Evolutionary conservation across 495 filamentous ascomycete genomes (phyloP).

Genomic region (Jackrogersella minutella): DNA sequence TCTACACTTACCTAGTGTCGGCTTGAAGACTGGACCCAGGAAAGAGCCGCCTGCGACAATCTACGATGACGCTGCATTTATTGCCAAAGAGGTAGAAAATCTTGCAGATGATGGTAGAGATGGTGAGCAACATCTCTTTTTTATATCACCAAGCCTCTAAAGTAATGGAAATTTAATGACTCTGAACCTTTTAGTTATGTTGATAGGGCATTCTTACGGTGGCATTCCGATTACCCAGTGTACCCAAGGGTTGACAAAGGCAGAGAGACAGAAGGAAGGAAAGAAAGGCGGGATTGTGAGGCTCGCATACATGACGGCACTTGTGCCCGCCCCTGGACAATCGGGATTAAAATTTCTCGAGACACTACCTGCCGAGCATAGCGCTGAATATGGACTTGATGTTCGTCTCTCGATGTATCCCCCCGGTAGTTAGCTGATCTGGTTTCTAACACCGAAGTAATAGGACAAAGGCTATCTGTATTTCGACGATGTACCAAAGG

Average conservation of each 20-base stretch:
- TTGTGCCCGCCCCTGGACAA: slow-evolving; percentile 29
- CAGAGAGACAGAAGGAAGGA: slow-evolving; percentile 49
- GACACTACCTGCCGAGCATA: slow-evolving; percentile 1
- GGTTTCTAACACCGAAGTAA: background rate
- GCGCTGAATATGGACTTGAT: slow-evolving; percentile 18
- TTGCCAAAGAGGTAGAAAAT: slow-evolving; percentile 33
- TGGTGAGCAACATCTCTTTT: too few species aligned
- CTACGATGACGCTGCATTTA: slow-evolving; percentile 43
- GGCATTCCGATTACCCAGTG: slow-evolving; percentile 46
- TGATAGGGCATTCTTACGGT: slow-evolving; percentile 50
- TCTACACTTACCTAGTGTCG: slow-evolving; percentile 30
- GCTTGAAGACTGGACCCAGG: slow-evolving; percentile 7
- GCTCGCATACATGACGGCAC: slow-evolving; percentile 50
- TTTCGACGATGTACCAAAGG: slow-evolving; percentile 10
- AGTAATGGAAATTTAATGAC: too few species aligned
- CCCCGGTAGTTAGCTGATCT: background rate
- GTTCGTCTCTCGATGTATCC: slow-evolving; percentile 24
- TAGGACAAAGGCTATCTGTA: slow-evolving; percentile 42
- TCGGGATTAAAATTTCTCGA: slow-evolving; percentile 28
- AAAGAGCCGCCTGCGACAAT: slow-evolving; percentile 26
- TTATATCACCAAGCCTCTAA: too few species aligned
- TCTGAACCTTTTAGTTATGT: slow-evolving; percentile 33
- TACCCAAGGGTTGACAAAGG: slow-evolving; percentile 51
- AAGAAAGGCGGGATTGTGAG: slow-evolving; percentile 51
- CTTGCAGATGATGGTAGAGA: slow-evolving; percentile 49